phyloP scores from a whole-genome alignment of 2,329 filamentous ascomycete species.

The Teratosphaeria nubilosa region DNA sequence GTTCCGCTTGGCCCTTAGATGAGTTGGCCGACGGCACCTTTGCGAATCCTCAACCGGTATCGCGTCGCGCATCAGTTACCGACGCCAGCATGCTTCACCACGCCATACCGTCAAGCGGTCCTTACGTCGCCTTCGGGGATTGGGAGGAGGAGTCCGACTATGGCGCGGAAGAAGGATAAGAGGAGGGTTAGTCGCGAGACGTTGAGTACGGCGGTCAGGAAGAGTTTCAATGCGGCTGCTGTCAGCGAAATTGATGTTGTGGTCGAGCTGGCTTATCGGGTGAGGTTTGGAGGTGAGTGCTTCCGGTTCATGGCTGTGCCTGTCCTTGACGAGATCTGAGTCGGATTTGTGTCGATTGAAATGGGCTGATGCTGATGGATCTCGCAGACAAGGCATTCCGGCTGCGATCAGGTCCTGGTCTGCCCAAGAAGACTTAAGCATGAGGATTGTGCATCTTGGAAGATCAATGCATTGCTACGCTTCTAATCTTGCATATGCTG shows the following conservation, averaged over 20 bases:
- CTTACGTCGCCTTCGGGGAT: constrained; percentile 41
- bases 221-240: constrained; percentile 73
- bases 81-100: constrained; percentile 58
- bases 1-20: constrained; percentile 30
- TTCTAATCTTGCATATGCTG: background rate
- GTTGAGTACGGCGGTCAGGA: constrained; percentile 61
- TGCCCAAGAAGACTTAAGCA: constrained; percentile 9
- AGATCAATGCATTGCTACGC: background rate
- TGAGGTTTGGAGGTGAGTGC: constrained; percentile 46
- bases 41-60: constrained; percentile 62
- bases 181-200: constrained; percentile 62
- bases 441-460: background rate
- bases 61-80: constrained; percentile 62
- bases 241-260: constrained; percentile 76
- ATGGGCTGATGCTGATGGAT: constrained; percentile 3
- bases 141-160: constrained; percentile 64
- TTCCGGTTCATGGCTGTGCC: background rate
- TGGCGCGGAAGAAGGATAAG: constrained; percentile 55
- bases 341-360: background rate
- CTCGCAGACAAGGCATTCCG: constrained; percentile 37
- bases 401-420: constrained; percentile 31
- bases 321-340: background rate
- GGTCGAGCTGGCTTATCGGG: constrained; percentile 66
- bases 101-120: constrained; percentile 39
- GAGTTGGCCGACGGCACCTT: constrained; percentile 59